Evolutionary conservation across 257 asterid genomes (phyloP).

Genomic region (Ajuga chamaepitys): DNA sequence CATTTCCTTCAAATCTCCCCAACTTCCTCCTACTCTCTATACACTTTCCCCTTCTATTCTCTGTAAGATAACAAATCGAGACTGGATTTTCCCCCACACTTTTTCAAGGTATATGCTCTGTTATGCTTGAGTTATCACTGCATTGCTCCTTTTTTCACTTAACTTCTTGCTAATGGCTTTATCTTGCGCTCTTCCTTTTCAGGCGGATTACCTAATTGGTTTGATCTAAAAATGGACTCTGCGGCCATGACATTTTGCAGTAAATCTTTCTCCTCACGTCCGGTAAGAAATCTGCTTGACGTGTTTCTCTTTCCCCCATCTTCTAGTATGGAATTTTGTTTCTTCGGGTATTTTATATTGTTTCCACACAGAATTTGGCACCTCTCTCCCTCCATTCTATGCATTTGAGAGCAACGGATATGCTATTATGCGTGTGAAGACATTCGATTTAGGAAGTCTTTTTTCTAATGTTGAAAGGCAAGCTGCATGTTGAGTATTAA

Average conservation of each 20-base stretch:
- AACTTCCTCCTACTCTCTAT: neutral
- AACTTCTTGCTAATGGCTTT: neutral
- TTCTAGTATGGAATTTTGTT: neutral
- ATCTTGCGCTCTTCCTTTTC: neutral
- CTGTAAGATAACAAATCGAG: neutral
- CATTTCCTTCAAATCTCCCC: constrained; percentile 16
- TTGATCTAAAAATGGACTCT: constrained; percentile 35
- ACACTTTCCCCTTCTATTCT: neutral
- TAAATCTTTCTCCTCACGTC: constrained; percentile 29
- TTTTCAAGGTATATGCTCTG: constrained; percentile 5
- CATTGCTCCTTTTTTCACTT: neutral
- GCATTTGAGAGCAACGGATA: neutral
- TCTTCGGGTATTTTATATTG: neutral
- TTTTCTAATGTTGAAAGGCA: neutral
- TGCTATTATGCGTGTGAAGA: neutral
- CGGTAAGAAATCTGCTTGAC: constrained; percentile 21
- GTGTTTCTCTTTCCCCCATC: neutral
- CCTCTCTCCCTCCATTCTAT: neutral
- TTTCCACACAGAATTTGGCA: neutral
- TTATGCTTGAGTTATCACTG: neutral
- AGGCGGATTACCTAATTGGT: constrained; percentile 6
- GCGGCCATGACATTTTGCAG: constrained; percentile 32
- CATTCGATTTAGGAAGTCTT: neutral
- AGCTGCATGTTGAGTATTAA: neutral
- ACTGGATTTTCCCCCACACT: neutral